These are phyloP conservation scores for Epichloe scottii DNA, from an alignment of 2,329 filamentous ascomycete genomes.

Conservation along the genomic window DNA sequence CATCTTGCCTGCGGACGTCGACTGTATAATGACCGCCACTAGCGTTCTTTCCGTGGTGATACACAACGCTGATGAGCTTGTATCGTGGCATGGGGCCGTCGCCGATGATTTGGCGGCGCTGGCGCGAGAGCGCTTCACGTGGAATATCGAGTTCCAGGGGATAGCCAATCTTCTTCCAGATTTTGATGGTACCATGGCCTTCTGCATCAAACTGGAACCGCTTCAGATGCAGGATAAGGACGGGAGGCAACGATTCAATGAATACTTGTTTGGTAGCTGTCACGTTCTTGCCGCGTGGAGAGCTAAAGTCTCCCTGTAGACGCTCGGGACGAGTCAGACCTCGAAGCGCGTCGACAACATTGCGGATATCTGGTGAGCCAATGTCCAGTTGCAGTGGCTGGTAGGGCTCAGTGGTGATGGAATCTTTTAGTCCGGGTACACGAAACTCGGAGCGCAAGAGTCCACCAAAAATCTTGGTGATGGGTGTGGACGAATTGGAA, in stretches of 20 bases:
- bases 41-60: slow-evolving; percentile 95
- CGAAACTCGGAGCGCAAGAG: slow-evolving; percentile 80
- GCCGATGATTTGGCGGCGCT: slow-evolving; percentile 52
- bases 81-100: slow-evolving; percentile 68
- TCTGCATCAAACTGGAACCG: slow-evolving; percentile 91
- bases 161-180: slow-evolving; percentile 97
- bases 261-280: slow-evolving; percentile 87
- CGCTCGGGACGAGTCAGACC: slow-evolving; percentile 73
- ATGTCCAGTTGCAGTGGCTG: slow-evolving; percentile 94
- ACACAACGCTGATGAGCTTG: slow-evolving; percentile 78
- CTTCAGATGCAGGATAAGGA: slow-evolving; percentile 90
- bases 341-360: slow-evolving; percentile 83
- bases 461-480: slow-evolving; percentile 91
- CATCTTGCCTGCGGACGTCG: slow-evolving; percentile 90
- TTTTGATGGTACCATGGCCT: slow-evolving; percentile 76
- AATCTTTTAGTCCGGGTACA: slow-evolving; percentile 76
- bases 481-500: slow-evolving; percentile 60
- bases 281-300: slow-evolving; percentile 61
- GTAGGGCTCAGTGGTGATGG: slow-evolving; percentile 85
- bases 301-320: slow-evolving; percentile 73
- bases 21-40: slow-evolving; percentile 95
- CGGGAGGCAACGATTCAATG: slow-evolving; percentile 80
- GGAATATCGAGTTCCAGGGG: slow-evolving; percentile 91
- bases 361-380: slow-evolving; percentile 71
- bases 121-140: slow-evolving; percentile 71